These are phyloP conservation scores for Flaveria bidentis DNA, from an alignment of 129 eudicot genomes.

Conservation along the genomic window DNA sequence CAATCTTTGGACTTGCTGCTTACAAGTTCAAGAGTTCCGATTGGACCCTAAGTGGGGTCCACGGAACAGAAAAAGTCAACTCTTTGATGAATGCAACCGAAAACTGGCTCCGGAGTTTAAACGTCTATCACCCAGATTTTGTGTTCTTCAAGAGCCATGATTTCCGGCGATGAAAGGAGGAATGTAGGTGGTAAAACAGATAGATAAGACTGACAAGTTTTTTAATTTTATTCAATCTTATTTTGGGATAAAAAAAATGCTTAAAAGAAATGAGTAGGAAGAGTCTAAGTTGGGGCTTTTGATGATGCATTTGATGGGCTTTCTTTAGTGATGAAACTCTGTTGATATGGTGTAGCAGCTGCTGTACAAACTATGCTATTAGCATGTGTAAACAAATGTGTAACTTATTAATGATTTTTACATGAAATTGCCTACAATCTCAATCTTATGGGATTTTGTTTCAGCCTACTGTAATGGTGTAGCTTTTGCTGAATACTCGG, in stretches of 20 bases:
- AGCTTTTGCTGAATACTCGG: too few relatives aligned
- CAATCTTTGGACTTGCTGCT: conserved; percentile 79
- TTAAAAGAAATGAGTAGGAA: conserved; percentile 21
- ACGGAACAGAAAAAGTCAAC: conserved; percentile 58
- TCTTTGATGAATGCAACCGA: conserved; percentile 68
- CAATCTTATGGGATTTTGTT: too few relatives aligned
- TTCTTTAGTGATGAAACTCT: conserved; percentile 23
- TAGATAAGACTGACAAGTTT: conserved; percentile 33
- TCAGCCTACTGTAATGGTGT: too few relatives aligned
- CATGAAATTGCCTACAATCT: too few relatives aligned
- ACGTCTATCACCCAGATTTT: conserved; percentile 83
- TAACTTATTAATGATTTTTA: conserved; percentile 3
- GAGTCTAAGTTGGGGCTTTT: conserved; percentile 32
- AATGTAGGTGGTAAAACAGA: conserved; percentile 9
- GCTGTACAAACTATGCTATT: conserved; percentile 32
- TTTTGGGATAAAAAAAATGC: too few relatives aligned
- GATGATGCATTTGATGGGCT: conserved; percentile 24
- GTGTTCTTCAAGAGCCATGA: conserved; percentile 64
- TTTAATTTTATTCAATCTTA: background rate
- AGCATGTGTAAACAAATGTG: conserved; percentile 35
- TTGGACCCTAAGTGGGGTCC: conserved; percentile 58
- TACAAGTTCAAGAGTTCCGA: conserved; percentile 76
- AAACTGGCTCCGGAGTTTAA: conserved; percentile 72
- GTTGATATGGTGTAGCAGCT: conserved; percentile 29
- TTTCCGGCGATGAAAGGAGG: conserved; percentile 43